phyloP scores from a whole-genome alignment of 2,329 filamentous ascomycete species.

The Ophiobolus disseminans region DNA sequence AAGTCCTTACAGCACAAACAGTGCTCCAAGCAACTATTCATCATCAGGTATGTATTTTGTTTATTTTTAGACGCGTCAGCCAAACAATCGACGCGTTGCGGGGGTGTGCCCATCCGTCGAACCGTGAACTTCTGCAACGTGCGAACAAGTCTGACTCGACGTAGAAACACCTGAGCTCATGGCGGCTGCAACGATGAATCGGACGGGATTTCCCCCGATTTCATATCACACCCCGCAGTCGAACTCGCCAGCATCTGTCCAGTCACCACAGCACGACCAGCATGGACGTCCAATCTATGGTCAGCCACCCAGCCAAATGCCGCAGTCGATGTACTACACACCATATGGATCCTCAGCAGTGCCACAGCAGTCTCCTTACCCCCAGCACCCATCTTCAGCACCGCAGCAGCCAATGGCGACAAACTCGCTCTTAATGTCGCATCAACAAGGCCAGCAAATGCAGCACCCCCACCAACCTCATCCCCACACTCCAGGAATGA shows the following conservation, averaged over 20 bases:
- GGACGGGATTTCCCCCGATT: conserved; percentile 79
- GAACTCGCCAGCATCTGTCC: conserved; percentile 91
- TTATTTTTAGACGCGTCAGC: conserved; percentile 11
- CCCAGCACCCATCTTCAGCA: conserved; percentile 61
- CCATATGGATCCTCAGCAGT: conserved; percentile 56
- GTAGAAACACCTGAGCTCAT: conserved; percentile 77
- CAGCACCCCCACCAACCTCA: conserved; percentile 51
- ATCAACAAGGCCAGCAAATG: conserved; percentile 53
- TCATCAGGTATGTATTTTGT: conserved; percentile 62
- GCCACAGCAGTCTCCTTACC: conserved; percentile 64
- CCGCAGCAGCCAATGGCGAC: conserved; percentile 62
- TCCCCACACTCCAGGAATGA: conserved; percentile 65
- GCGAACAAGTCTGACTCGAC: conserved; percentile 58
- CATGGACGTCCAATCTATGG: conserved; percentile 83
- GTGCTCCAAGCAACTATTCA: conserved; percentile 82
- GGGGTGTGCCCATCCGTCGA: too few species aligned
- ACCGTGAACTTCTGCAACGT: neutral
- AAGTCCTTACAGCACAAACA: conserved; percentile 82
- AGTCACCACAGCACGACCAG: conserved; percentile 90
- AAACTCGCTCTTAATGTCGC: conserved; percentile 61
- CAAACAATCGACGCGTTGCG: conserved; percentile 19
- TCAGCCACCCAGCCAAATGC: conserved; percentile 77
- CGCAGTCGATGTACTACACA: conserved; percentile 82
- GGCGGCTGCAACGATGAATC: conserved; percentile 71
- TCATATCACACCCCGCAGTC: conserved; percentile 91